Evolutionary conservation across 306 rosid genomes (phyloP), one percentile per base, ranked within the genome.

Genomic region (Potentilla sterilis): DNA sequence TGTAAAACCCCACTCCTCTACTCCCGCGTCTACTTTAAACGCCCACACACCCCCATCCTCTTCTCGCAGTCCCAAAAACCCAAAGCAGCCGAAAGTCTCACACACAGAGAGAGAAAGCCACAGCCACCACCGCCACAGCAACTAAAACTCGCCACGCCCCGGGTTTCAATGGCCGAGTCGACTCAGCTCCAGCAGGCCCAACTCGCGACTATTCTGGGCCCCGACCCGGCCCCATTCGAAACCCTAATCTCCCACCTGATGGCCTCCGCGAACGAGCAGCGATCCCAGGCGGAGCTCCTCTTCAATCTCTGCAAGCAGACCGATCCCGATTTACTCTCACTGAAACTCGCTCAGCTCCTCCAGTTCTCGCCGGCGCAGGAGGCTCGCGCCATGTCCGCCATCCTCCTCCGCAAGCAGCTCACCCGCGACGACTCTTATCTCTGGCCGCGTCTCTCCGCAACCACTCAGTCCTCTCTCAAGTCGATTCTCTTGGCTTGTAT

Each of bases 271-370:
- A 94, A 94, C 79, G 98, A 94, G 69, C 95, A 88, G 57, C 87
- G 98, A 9, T 91, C 96, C 2, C 95, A 94, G 55, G 98, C 98
- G 1, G 95, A 94, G 77, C 81, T 88, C 0, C 88, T 94, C 51
- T 94, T 94, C 89, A 94, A 94, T 54, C 92, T 94, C 64, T 94
- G 98, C 84, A 94, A 92, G 80, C 97, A 94, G 82, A 92, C 90
- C 83, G 89, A 94, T 84, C 98, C 98, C 2, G 90, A 94, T 57
- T 84, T 89, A 4, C 87, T 94, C 19, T 85, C 91, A 9, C 79
- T 94, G 41, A 94, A 94, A 46, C 97, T 94, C 10, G 98, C 95
- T 0, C 96, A 92, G 68, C 89, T 94, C 22, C 97, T 94, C 32
- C 94, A 92, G 67, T 89, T 83, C 48, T 92, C 93, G 2, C 91